A percentile compares a stretch with the other conserved stretches of the same genome.
phyloP scores from a whole-genome alignment of 306 rosid species.

The Vigna trinervia region DNA sequence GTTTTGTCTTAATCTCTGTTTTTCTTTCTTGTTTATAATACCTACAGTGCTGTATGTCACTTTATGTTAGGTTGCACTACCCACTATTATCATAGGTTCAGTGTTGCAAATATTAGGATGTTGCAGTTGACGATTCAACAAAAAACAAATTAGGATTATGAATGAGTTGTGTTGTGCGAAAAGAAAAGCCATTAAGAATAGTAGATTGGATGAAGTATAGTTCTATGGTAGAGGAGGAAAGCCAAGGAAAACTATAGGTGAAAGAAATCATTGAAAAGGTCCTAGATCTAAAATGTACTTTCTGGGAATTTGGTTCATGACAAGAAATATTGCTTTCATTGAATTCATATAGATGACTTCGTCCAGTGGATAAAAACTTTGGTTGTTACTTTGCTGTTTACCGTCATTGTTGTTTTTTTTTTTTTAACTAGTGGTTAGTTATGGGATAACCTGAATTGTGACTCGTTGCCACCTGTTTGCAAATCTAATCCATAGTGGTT shows the following conservation, averaged over 20 bases:
- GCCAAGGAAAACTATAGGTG: slow-evolving; percentile 14
- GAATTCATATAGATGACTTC: background rate
- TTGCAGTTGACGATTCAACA: background rate
- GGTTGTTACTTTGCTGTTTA: slow-evolving; percentile 17
- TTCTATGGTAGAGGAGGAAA: background rate
- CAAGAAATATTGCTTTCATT: background rate
- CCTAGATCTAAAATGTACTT: slow-evolving; percentile 11
- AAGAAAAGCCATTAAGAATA: background rate
- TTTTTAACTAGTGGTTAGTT: slow-evolving; percentile 21
- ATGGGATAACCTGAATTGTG: slow-evolving; percentile 17
- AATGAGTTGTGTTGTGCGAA: background rate
- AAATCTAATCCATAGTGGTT: background rate
- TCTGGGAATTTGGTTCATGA: slow-evolving; percentile 5
- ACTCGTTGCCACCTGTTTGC: slow-evolving; percentile 5
- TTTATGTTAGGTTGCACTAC: slow-evolving; percentile 4
- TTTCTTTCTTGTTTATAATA: slow-evolving; percentile 12
- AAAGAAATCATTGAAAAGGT: slow-evolving; percentile 16
- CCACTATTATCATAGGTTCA: background rate
- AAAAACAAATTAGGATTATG: background rate
- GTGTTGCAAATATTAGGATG: background rate
- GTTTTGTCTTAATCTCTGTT: slow-evolving; percentile 41
- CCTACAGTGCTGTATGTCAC: background rate
- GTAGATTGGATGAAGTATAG: background rate
- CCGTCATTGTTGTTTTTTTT: background rate
- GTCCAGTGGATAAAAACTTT: background rate